Percentiles rank a stretch among this genome's conserved stretches.
Evolutionary conservation across 306 rosid genomes (phyloP).

Genomic region (Ormosia emarginata): DNA sequence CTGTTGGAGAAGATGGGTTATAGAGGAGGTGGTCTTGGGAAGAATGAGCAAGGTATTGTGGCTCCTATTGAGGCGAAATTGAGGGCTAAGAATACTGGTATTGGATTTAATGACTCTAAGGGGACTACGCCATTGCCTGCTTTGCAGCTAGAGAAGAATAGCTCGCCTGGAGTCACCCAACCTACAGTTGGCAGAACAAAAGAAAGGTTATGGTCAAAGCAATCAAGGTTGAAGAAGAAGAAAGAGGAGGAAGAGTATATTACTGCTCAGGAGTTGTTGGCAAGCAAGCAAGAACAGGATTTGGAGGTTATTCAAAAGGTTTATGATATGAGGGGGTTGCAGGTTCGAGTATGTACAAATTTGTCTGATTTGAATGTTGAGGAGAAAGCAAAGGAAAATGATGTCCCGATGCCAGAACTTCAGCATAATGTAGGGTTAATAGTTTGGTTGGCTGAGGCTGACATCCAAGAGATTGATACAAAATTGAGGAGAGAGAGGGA

Average conservation of each 20-base stretch:
- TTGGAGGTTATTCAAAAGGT: constrained; percentile 69
- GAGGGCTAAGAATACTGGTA: constrained; percentile 79
- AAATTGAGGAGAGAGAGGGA: constrained; percentile 67
- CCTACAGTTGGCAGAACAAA: constrained; percentile 34
- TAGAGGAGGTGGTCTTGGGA: constrained; percentile 95
- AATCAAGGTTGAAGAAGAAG: constrained; percentile 37
- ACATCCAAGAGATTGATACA: constrained; percentile 50
- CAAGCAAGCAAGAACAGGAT: constrained; percentile 69
- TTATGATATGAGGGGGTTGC: constrained; percentile 56
- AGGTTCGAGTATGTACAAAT: constrained; percentile 42
- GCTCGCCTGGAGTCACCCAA: constrained; percentile 22
- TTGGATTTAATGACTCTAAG: constrained; percentile 77
- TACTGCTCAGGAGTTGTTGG: constrained; percentile 76
- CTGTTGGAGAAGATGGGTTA: constrained; percentile 90
- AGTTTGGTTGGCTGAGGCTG: constrained; percentile 45
- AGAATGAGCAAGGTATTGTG: constrained; percentile 79
- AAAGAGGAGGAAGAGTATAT: constrained; percentile 45
- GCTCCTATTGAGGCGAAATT: constrained; percentile 72
- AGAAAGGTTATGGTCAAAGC: constrained; percentile 66
- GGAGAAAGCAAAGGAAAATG: constrained; percentile 53
- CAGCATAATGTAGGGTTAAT: constrained; percentile 46
- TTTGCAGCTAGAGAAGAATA: constrained; percentile 47
- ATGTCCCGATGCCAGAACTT: constrained; percentile 57
- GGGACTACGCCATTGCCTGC: constrained; percentile 36
- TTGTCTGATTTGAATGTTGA: constrained; percentile 57